Conservation (phyloP, 2,329 filamentous ascomycete species). For the Botrytis fabae region DNA sequence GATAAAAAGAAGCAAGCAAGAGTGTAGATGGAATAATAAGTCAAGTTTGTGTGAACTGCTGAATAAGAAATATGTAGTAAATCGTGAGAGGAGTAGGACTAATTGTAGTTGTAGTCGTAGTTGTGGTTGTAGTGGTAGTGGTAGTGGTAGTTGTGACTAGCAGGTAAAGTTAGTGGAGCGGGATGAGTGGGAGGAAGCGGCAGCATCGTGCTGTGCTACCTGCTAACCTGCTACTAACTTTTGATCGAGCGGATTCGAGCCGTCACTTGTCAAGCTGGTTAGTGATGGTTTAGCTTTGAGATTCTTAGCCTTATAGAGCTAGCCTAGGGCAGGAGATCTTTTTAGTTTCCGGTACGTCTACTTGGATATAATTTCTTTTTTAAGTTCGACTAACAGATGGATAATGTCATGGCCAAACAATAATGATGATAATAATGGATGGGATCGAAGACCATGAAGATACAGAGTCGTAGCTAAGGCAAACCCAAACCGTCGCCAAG, state of each 20-base stretch:
- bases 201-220: conserved; percentile 16
- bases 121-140: background rate
- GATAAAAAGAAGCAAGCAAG: background rate
- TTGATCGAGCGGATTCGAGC: conserved; percentile 15
- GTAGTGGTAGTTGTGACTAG: background rate
- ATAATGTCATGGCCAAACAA: background rate
- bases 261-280: conserved; percentile 2
- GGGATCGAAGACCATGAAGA: conserved; percentile 1
- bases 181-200: conserved; percentile 10
- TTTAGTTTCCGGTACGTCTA: conserved; percentile 3
- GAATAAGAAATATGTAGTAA: background rate
- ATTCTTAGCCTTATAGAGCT: conserved; percentile 10
- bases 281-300: background rate
- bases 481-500: conserved; percentile 12
- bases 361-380: conserved; percentile 1
- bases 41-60: background rate
- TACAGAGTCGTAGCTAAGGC: conserved; percentile 13
- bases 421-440: background rate
- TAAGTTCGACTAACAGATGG: conserved; percentile 11
- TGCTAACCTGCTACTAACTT: background rate
- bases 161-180: conserved; percentile 5
- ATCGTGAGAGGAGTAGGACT: background rate
- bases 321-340: background rate
- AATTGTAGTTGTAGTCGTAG: background rate
- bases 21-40: background rate